A percentile compares a stretch with the other conserved stretches of the same genome.
Evolutionary conservation across 805 yeast genomes (phyloP).

Genomic region (Pichia rugopelliculosa): DNA sequence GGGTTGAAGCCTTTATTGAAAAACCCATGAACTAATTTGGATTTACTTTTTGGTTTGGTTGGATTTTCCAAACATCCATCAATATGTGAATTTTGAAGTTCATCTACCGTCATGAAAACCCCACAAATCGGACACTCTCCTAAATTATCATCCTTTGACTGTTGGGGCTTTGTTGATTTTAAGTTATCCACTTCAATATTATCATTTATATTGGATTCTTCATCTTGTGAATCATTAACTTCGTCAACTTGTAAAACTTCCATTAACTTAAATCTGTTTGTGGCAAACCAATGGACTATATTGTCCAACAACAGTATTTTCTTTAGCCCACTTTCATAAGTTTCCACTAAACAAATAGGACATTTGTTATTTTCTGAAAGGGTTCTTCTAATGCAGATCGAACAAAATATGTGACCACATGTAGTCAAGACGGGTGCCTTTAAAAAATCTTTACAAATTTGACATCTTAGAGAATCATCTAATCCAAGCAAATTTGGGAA

Average conservation of each 20-base stretch:
- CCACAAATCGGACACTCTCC: conserved; percentile 68
- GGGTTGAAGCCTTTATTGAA: background rate
- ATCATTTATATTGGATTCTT: conserved; percentile 23
- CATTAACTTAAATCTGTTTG: conserved; percentile 34
- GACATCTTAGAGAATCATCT: conserved; percentile 72
- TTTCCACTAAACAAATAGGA: conserved; percentile 69
- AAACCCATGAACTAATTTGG: background rate
- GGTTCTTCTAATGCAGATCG: conserved; percentile 72
- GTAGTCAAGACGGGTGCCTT: conserved; percentile 75
- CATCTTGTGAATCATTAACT: conserved; percentile 11
- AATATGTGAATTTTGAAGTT: conserved; percentile 52
- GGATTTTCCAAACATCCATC: conserved; percentile 44
- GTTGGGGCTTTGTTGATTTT: background rate
- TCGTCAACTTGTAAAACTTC: conserved; percentile 21
- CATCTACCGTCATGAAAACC: conserved; percentile 43
- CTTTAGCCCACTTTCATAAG: conserved; percentile 61
- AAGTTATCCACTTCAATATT: conserved; percentile 13
- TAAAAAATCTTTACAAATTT: conserved; percentile 78
- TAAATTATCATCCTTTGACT: conserved; percentile 16
- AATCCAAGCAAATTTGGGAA: conserved; percentile 52
- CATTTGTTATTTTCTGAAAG: conserved; percentile 55
- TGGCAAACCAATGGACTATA: conserved; percentile 45
- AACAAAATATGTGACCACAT: conserved; percentile 87
- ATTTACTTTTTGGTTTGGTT: background rate
- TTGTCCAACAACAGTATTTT: conserved; percentile 70